Evolutionary conservation across 2,329 filamentous ascomycete species (phyloP), one percentile per base, ranked within the genome.

Genomic region (Beauveria caledonica): DNA sequence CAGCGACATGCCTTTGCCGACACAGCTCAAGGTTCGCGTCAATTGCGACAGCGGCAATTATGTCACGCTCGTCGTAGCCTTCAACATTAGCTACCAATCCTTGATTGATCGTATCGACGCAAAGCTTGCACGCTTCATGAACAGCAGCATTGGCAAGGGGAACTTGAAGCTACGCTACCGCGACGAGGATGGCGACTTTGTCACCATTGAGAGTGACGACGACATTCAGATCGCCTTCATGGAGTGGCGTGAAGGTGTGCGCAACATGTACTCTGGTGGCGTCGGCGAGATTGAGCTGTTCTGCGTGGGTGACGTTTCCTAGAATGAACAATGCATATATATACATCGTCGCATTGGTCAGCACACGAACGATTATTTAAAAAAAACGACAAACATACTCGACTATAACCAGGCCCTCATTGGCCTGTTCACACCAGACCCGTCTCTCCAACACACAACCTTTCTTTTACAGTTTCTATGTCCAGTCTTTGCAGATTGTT

Each of bases 161-260:
- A 87, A 88, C 65, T 85, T 97, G 67, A 91, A 92, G 74, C 78
- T 99, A 60, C 89, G 92, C 63, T 99, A 97, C 73, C 84, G 87
- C 56, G 94, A 99, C 69, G 89, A 92, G 69, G 94, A 99, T 66
- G 90, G 90, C 53, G 94, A 97, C 69, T 93, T 88, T 70, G 90
- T 99, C 63, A 92, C 88, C 56, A 97, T 99, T 59, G 89, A 94
- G 71, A 93, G 89, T 63, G 94, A 99, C 68, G 94, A 99, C 68
- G 94, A 97, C 66, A 94, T 99, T 48, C 91, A 95, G 68, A 92
- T 94, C 67, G 94, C 94, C 5, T 96, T 99, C 70, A 87, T 92
- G 72, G 92, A 95, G 67, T 97, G 92, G 92, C 86, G 89, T 39
- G 92, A 96, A 69, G 87, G 81, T 71, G 71, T 77, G 33, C 74